Base-by-base conservation (phyloP, 1,139 yeast species). In the Entelexis paramagnoliae region DNA sequence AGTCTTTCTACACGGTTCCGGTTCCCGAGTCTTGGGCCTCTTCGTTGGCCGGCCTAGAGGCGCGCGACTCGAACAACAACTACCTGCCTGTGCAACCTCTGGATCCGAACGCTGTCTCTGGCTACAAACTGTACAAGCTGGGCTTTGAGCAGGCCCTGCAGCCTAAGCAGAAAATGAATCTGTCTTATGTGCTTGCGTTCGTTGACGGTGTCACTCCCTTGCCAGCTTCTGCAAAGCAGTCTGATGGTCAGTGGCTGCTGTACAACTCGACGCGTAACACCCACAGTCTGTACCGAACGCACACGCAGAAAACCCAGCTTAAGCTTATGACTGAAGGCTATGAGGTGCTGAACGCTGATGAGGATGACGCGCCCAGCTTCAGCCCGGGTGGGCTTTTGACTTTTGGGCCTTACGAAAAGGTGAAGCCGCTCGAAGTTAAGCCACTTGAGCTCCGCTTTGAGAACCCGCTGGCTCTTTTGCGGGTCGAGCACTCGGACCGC, bases 401-500 rank as follows among this genome's bases (percentile, higher is more conserved):
- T 4, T 83, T 77, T 61, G 88, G 87, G 0, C 86, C 91, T 2
- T 72, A 70, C 56, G 57, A 63, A 33, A 60, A 68, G 47, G 64
- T 78, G 30, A 66, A 63, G n/a, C 76, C 89, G 1, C 76, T 72
- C 59, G 64, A 78, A 1, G 59, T 70, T 38, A 63, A 69, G 20
- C 76, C 79, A 16, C 66, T 82, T 64, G 75, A 77, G 2, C 66
- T 88, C 41, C 68, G 79, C 48, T 89, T 77, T 67, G 79, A 77
- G 52, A 86, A 79, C 66, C 80, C 83, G 60, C 64, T 71, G 44
- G 94, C 97, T 11, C 64, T 88, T 56, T 69, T 79, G 14, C 75
- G 75, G 57, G 84, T 80, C 13, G 72, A 75, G 57, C 73, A 71
- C 55, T 72, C 87, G 55, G 72, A 78, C 58, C 78, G 97, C 65